Conservation (phyloP, 192 early-diverging fungal genomes). For the Backusella tuberculispora region DNA sequence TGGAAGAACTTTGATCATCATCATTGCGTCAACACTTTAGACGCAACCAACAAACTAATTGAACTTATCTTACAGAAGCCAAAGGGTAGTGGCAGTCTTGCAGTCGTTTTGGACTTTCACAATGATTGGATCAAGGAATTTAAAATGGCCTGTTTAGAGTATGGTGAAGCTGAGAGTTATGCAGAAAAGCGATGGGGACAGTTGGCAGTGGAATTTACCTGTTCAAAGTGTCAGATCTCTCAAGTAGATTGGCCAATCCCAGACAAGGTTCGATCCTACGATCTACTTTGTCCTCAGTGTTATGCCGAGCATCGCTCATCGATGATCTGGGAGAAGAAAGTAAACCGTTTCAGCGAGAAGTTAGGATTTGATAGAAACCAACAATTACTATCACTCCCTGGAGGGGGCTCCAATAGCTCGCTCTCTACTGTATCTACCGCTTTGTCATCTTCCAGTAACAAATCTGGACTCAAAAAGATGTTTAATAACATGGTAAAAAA, state of each 20-base stretch:
- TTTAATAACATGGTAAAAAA: not conserved
- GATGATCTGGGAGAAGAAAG: constrained; percentile 41
- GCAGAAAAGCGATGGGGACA: constrained; percentile 25
- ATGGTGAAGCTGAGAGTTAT: constrained; percentile 25
- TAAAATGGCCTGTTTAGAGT: constrained; percentile 13
- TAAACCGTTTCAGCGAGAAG: constrained; percentile 21
- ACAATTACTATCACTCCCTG: not conserved
- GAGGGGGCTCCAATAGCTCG: not conserved
- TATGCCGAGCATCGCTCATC: constrained; percentile 26
- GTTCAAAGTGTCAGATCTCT: constrained; percentile 21
- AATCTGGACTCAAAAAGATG: constrained; percentile 19
- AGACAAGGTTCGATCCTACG: constrained; percentile 30
- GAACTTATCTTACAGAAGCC: not conserved
- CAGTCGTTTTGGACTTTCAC: not conserved
- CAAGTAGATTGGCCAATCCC: constrained; percentile 31
- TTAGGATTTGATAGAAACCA: constrained; percentile 19
- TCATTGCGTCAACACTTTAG: not conserved
- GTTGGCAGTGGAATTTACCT: constrained; percentile 26
- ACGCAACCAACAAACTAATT: not conserved
- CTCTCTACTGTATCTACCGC: not conserved
- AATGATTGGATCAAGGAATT: constrained; percentile 22
- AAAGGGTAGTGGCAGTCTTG: not conserved
- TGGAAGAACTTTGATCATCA: constrained; percentile 25
- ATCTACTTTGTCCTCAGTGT: constrained; percentile 30
- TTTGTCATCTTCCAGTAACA: not conserved